Percentiles rank a stretch among this genome's conserved stretches.
Conservation (phyloP, 345 rosid species). For the Syzygium aromaticum region DNA sequence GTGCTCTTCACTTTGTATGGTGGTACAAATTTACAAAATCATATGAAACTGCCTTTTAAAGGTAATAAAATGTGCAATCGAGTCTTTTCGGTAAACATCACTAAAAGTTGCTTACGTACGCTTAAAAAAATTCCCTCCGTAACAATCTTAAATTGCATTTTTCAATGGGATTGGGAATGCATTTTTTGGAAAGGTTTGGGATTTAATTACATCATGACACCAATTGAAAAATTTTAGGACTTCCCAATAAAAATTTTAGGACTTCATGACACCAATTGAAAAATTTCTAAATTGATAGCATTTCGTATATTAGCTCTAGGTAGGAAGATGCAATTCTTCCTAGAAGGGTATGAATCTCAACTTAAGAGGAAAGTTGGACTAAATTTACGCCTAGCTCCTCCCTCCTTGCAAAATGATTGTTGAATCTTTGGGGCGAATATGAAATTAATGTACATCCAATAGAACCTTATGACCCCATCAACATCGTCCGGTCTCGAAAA, state of each 20-base stretch:
- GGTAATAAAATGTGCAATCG: not conserved
- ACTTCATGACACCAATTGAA: not conserved
- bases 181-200: not conserved
- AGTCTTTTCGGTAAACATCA: not conserved
- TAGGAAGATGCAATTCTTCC: not conserved
- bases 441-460: not conserved
- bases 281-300: not conserved
- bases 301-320: not conserved
- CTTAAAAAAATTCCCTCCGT: not conserved
- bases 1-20: not conserved
- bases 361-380: not conserved
- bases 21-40: not conserved
- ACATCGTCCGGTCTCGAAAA: not conserved
- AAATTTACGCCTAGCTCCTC: not conserved
- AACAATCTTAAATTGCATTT: not conserved
- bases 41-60: not conserved
- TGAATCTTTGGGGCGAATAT: fast-evolving
- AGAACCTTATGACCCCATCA: not conserved
- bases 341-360: not conserved
- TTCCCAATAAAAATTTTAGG: not conserved
- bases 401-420: not conserved
- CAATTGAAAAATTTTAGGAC: not conserved
- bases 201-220: not conserved
- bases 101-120: not conserved
- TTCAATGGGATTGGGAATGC: not conserved